These are phyloP conservation scores for Trichosanthes cucumerina DNA, from an alignment of 306 rosid genomes.

Conservation along the genomic window DNA sequence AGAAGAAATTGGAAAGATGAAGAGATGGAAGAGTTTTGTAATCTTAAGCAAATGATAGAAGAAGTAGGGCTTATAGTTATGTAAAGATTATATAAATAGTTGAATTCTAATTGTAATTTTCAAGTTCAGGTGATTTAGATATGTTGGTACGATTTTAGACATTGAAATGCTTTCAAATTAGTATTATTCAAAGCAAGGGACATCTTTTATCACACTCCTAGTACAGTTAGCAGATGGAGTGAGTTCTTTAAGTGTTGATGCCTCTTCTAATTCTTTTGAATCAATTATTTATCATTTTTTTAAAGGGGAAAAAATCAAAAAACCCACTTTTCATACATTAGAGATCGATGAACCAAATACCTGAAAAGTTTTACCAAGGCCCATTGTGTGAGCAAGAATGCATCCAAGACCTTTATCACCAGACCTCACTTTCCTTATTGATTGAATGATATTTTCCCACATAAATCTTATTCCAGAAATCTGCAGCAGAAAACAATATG, in stretches of 20 bases:
- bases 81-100: background rate
- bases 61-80: background rate
- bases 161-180: background rate
- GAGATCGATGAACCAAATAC: constrained; percentile 25
- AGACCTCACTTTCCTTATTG: constrained; percentile 73
- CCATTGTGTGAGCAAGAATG: constrained; percentile 97
- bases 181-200: background rate
- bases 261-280: background rate
- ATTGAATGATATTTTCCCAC: constrained; percentile 98
- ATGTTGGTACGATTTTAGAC: background rate
- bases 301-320: background rate
- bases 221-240: background rate
- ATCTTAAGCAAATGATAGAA: background rate
- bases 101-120: background rate
- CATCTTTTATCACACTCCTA: background rate
- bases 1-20: background rate
- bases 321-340: background rate
- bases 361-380: constrained; percentile 99
- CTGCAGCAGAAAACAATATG: constrained; percentile 29
- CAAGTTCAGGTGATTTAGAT: background rate
- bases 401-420: constrained; percentile 99
- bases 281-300: background rate
- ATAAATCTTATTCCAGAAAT: constrained; percentile 79
- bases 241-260: background rate
- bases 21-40: background rate